Base-by-base conservation (phyloP, 1,284 basidiomycete genomes). In the Baeospora myosura region DNA sequence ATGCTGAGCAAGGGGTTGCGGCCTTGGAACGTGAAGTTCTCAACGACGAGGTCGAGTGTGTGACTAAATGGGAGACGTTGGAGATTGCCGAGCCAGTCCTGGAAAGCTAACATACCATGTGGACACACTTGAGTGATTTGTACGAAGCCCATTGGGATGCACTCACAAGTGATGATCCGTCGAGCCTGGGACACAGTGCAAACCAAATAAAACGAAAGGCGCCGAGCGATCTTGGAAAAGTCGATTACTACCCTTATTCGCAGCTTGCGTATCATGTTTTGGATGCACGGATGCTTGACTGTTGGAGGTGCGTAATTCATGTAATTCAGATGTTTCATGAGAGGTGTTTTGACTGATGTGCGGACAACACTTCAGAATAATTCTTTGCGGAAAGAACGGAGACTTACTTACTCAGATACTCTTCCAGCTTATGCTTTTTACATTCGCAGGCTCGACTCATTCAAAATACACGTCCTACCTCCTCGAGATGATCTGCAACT, bases 291-390 rank as follows among this genome's bases (percentile, higher is more conserved):
- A 55, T 58, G 45, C 51, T 61, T 1, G 55, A 61, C 33, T 58
- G 56, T 33, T 61, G 55, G 56, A 40, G 52, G 57, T 58, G 40
- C 31, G 47, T 43, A n/a, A n/a, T n/a, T n/a, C n/a, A n/a, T n/a
- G n/a, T n/a, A n/a, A n/a, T n/a, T n/a, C n/a, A n/a, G n/a, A n/a
- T n/a, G n/a, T n/a, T n/a, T n/a, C n/a, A n/a, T n/a, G n/a, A n/a
- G n/a, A n/a, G n/a, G n/a, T n/a, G n/a, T n/a, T n/a, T n/a, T n/a
- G n/a, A n/a, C n/a, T n/a, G n/a, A n/a, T n/a, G n/a, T 38, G 12
- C 25, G 20, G 3, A 22, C 36, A 4, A n/a, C n/a, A n/a, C n/a
- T n/a, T n/a, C n/a, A n/a, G n/a, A n/a, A n/a, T n/a, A n/a, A n/a
- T n/a, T n/a, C n/a, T n/a, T n/a, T n/a, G n/a, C n/a, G n/a, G n/a